Evolutionary conservation across 176 grass and related monocot species (phyloP).

Genomic region (Eremochloa ophiuroides): DNA sequence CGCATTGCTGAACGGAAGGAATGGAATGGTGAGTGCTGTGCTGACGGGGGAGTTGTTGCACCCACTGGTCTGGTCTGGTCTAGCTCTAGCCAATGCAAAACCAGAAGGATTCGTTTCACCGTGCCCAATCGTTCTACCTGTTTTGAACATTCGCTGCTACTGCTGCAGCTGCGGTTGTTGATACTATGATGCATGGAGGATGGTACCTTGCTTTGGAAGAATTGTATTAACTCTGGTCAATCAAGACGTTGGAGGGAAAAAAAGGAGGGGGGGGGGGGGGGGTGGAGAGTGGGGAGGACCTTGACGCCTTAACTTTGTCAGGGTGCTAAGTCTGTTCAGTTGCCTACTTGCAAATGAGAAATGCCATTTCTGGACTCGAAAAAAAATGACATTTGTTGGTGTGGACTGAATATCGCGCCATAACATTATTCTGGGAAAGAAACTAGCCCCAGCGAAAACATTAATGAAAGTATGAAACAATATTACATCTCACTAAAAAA

Average conservation of each 20-base stretch:
- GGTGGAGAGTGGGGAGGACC: too few species aligned
- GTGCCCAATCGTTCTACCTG: background rate
- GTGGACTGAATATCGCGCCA: background rate
- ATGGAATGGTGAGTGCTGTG: background rate
- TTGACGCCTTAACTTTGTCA: background rate
- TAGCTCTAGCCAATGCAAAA: background rate
- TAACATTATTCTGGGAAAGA: background rate
- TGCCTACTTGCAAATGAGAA: background rate
- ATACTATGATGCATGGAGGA: background rate
- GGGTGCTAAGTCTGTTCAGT: background rate
- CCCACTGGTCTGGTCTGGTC: constrained; percentile 38
- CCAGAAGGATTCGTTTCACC: background rate
- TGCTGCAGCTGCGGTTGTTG: background rate
- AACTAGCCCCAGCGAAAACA: background rate
- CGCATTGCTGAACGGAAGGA: background rate
- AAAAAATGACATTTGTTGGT: background rate
- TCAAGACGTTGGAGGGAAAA: background rate
- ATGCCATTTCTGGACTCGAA: too few species aligned
- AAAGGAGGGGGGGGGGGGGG: too few species aligned
- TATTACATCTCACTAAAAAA: background rate
- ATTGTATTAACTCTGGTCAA: background rate
- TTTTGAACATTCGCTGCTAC: background rate
- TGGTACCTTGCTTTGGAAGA: background rate
- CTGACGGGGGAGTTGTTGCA: constrained; percentile 46
- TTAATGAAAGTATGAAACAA: background rate